These are phyloP conservation scores for Goffeauzyma gilvescens DNA, from an alignment of 768 basidiomycete species.

Conservation along the genomic window DNA sequence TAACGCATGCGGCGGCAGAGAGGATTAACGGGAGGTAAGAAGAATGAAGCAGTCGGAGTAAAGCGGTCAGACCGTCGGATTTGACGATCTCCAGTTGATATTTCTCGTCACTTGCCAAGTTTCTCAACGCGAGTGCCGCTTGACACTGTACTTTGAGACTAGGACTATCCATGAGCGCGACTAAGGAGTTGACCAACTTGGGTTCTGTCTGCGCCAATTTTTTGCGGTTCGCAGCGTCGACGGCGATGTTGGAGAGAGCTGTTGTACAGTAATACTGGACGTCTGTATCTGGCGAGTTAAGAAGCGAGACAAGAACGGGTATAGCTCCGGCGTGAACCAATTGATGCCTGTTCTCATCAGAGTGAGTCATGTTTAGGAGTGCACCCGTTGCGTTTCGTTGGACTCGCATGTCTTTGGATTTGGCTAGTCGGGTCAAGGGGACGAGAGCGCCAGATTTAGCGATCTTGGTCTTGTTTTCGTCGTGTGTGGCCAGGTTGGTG, in stretches of 20 bases:
- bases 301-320: constrained; percentile 78
- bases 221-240: constrained; percentile 81
- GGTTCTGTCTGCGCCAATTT: constrained; percentile 86
- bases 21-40: constrained; percentile 94
- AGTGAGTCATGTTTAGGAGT: constrained; percentile 97
- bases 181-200: constrained; percentile 79
- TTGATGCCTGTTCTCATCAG: constrained; percentile 95
- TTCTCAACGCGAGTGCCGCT: constrained; percentile 83
- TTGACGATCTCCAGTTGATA: constrained; percentile 98
- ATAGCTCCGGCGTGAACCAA: constrained; percentile 97
- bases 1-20: constrained; percentile 93
- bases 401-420: constrained; percentile 97
- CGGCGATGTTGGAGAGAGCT: constrained; percentile 92
- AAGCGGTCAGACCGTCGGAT: constrained; percentile 72
- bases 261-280: constrained; percentile 99
- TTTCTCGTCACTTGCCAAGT: constrained; percentile 95
- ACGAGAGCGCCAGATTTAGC: constrained; percentile 98
- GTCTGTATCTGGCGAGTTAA: constrained; percentile 95
- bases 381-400: constrained; percentile 98
- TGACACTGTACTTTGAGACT: constrained; percentile 98
- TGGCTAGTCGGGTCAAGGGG: constrained; percentile 81
- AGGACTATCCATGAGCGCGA: constrained; percentile 86
- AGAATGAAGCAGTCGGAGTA: constrained; percentile 84
- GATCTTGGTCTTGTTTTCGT: constrained; percentile 99
- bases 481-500: constrained; percentile 94